Conservation (phyloP, 2,329 filamentous ascomycete species). For the Venturia pyrina region DNA sequence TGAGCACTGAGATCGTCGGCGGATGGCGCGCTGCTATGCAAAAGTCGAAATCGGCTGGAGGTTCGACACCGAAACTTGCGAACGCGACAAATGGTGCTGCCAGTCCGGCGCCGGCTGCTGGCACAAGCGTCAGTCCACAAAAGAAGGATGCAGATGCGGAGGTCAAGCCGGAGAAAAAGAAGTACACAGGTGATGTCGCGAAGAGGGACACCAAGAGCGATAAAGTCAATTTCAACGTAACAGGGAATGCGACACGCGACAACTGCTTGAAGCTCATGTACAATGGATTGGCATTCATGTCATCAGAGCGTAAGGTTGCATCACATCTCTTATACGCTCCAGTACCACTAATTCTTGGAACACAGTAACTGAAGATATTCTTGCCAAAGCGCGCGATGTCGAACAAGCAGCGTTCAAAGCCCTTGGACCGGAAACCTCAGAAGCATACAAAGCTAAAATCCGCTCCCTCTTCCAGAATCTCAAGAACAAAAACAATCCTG, state of each 20-base stretch:
- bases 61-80: constrained; percentile 35
- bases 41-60: constrained; percentile 21
- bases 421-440: constrained; percentile 58
- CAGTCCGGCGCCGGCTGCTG: constrained; percentile 34
- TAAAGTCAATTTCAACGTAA: constrained; percentile 66
- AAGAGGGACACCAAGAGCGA: constrained; percentile 79
- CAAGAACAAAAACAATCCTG: constrained; percentile 80
- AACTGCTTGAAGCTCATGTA: constrained; percentile 86
- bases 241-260: constrained; percentile 64
- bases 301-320: constrained; percentile 36
- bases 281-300: constrained; percentile 74
- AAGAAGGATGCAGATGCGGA: constrained; percentile 28
- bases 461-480: constrained; percentile 90
- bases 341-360: constrained; percentile 15
- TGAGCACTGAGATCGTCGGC: constrained; percentile 72
- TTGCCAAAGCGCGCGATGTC: constrained; percentile 57
- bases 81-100: constrained; percentile 23
- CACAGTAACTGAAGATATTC: constrained; percentile 52
- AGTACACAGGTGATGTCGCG: constrained; percentile 48
- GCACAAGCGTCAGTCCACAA: constrained; percentile 37
- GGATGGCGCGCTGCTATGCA: constrained; percentile 82
- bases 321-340: not conserved
- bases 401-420: constrained; percentile 66
- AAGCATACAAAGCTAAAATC: constrained; percentile 78
- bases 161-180: constrained; percentile 39